Evolutionary conservation across 169 alveolate genomes (phyloP).

Genomic region (Babesia bigemina): DNA sequence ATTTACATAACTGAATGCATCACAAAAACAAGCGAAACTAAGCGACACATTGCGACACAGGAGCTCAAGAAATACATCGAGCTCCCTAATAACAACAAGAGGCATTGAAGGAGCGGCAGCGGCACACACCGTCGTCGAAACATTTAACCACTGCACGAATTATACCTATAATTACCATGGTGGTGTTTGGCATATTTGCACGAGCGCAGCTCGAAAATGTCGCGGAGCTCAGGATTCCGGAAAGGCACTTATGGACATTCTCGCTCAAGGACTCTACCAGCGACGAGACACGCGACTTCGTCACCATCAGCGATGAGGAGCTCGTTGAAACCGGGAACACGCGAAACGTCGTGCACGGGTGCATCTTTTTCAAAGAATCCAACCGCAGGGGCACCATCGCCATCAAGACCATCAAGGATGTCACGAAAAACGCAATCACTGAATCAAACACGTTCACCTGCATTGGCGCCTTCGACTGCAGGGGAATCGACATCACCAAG

Average conservation of each 20-base stretch:
- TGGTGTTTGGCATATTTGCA: slow-evolving; percentile 54
- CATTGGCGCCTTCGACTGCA: slow-evolving; percentile 65
- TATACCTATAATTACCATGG: slow-evolving; percentile 17
- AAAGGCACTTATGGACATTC: slow-evolving; percentile 58
- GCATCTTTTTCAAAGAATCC: slow-evolving; percentile 56
- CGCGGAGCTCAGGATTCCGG: slow-evolving; percentile 46
- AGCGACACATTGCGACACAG: slow-evolving; percentile 3
- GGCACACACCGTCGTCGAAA: not conserved
- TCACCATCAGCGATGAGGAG: slow-evolving; percentile 52
- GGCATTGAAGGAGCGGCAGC: not conserved
- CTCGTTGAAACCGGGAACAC: slow-evolving; percentile 58
- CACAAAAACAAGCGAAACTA: not conserved
- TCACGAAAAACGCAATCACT: slow-evolving; percentile 30
- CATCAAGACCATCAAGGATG: slow-evolving; percentile 40
- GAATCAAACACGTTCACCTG: slow-evolving; percentile 41
- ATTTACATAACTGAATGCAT: not conserved
- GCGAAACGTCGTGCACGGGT: slow-evolving; percentile 53
- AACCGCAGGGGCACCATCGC: slow-evolving; percentile 60
- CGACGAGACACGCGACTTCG: slow-evolving; percentile 54
- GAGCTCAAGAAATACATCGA: slow-evolving; percentile 19
- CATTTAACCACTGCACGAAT: not conserved
- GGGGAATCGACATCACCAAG: slow-evolving; percentile 59
- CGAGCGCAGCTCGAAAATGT: slow-evolving; percentile 64
- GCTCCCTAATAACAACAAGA: not conserved
- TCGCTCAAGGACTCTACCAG: slow-evolving; percentile 58